Base-by-base conservation (phyloP, 345 rosid species). In the Salix caprea region DNA sequence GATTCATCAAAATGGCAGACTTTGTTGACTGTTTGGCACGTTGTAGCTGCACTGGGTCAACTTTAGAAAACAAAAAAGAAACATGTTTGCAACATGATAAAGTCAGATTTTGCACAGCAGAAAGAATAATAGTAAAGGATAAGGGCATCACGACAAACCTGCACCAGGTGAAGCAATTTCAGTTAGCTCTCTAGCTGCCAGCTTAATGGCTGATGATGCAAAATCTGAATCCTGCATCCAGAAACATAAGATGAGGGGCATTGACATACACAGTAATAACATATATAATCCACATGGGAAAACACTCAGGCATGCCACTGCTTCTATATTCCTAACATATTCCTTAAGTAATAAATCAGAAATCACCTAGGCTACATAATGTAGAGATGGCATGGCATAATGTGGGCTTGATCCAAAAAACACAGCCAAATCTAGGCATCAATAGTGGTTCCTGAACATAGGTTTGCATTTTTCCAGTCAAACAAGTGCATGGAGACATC, bases 41-140 rank as follows among this genome's bases (percentile, higher is more conserved):
- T 44, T 64, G 65, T 48, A 79, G 67, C 46, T 79, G 74, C 74
- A 74, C 69, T n/a, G 54, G 50, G 28, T 79, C 81, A 79, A 79
- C 81, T 79, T 67, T 24, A 78, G 52, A 28, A 44, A 66, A 56
- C 21, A 61, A 32, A 61, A 14, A 23, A 78, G 67, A 67, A 73
- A 34, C 42, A 70, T 19, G 7, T 40, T 65, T 44, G 65, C 24
- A 30, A 40, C 5, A 15, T n/a, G 42, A 32, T 21, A 39, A 32
- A 11, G 21, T 14, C 34, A 50, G 19, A 66, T 10, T 21, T 19
- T 50, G 56, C 40, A 36, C 44, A 65, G 24, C 21, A 48, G 23
- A 48, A 37, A 58, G 39, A 48, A 23, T 34, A 65, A 6, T 65
- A 18, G 56, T 15, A 67, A 28, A 65, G 44, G 60, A 48, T 34